These are phyloP conservation scores for Rickenella mellea DNA, from an alignment of 768 basidiomycete species.

Conservation along the genomic window DNA sequence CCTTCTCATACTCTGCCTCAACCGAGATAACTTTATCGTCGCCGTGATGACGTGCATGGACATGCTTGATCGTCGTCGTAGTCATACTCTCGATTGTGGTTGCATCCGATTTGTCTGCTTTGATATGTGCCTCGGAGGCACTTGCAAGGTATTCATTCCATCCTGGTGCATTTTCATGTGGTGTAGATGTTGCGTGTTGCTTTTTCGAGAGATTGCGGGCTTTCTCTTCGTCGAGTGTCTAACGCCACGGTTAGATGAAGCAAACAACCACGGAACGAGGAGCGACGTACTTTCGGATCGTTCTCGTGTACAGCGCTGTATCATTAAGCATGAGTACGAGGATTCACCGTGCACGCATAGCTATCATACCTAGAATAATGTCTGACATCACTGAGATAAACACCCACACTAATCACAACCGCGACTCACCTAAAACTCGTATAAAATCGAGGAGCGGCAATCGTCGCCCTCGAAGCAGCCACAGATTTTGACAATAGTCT, in stretches of 20 bases:
- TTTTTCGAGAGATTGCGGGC: slow-evolving; percentile 32
- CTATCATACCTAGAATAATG: background rate
- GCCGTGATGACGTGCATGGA: slow-evolving; percentile 15
- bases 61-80: slow-evolving; percentile 16
- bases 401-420: background rate
- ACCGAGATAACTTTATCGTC: slow-evolving; percentile 3
- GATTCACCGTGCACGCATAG: too few relatives aligned
- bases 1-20: slow-evolving; percentile 14
- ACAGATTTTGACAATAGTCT: too few relatives aligned
- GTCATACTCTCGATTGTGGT: slow-evolving; percentile 9
- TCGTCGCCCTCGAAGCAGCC: background rate
- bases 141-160: slow-evolving; percentile 65
- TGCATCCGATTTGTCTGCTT: slow-evolving; percentile 28
- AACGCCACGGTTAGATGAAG: background rate
- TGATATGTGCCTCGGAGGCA: slow-evolving; percentile 55
- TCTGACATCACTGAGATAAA: background rate
- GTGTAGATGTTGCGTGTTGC: slow-evolving; percentile 38
- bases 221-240: slow-evolving; percentile 48
- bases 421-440: background rate
- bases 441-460: background rate
- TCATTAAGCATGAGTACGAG: background rate
- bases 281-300: slow-evolving; percentile 35
- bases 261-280: background rate
- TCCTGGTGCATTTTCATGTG: slow-evolving; percentile 48
- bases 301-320: slow-evolving; percentile 48